These are phyloP conservation scores for Ogataea chonburiensis DNA, from an alignment of 805 yeast species.

Conservation along the genomic window DNA sequence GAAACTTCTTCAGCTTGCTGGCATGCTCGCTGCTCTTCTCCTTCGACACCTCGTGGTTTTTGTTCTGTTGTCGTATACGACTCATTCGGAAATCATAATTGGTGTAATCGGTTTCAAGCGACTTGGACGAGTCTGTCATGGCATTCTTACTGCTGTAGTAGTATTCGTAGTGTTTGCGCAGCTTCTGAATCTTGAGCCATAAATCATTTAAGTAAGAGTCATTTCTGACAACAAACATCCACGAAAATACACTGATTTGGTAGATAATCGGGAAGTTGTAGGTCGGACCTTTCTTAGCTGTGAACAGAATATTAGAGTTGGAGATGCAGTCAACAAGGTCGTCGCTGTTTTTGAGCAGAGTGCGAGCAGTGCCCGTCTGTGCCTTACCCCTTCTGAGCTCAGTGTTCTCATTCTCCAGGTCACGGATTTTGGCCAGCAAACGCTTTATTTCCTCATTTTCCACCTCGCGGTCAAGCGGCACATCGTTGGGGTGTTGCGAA, in stretches of 20 bases:
- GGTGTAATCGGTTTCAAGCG: slow-evolving; percentile 32
- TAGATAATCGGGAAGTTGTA: slow-evolving; percentile 38
- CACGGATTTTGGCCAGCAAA: slow-evolving; percentile 27
- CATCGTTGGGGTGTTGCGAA: slow-evolving; percentile 7
- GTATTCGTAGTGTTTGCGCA: slow-evolving; percentile 38
- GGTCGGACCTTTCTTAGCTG: slow-evolving; percentile 35
- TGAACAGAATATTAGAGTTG: slow-evolving; percentile 36
- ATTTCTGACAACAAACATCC: slow-evolving; percentile 59
- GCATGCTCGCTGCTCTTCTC: slow-evolving; percentile 33
- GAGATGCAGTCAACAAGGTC: slow-evolving; percentile 35
- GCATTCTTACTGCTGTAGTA: slow-evolving; percentile 34
- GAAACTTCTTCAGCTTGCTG: slow-evolving; percentile 32
- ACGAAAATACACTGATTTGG: slow-evolving; percentile 49
- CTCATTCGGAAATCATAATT: slow-evolving; percentile 32
- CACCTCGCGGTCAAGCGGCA: slow-evolving; percentile 8
- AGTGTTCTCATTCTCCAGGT: slow-evolving; percentile 29
- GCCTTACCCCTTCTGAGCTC: slow-evolving; percentile 21
- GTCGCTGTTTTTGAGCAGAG: slow-evolving; percentile 19
- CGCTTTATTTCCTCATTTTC: slow-evolving; percentile 25
- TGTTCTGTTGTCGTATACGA: slow-evolving; percentile 22
- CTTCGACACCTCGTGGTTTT: slow-evolving; percentile 18
- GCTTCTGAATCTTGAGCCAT: slow-evolving; percentile 43
- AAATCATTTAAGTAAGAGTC: slow-evolving; percentile 54
- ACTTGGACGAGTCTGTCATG: slow-evolving; percentile 31
- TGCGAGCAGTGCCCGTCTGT: slow-evolving; percentile 5